These are phyloP conservation scores for Butyriboletus loyo DNA, from an alignment of 768 basidiomycete species.

Conservation along the genomic window DNA sequence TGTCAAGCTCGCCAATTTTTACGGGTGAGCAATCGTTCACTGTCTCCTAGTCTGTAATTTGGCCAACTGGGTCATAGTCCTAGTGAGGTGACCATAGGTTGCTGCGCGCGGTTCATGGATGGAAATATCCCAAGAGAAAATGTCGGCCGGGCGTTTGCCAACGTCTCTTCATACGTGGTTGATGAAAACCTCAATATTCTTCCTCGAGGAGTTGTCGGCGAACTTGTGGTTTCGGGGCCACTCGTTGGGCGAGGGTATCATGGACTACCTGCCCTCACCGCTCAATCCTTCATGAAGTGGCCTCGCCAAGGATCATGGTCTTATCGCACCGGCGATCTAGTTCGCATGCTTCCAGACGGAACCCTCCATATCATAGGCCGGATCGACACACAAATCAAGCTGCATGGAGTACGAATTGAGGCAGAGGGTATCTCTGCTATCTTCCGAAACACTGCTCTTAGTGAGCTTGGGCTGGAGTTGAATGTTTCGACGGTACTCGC, in stretches of 20 bases:
- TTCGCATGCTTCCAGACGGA: conserved; percentile 47
- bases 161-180: conserved; percentile 39
- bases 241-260: conserved; percentile 51
- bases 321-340: conserved; percentile 51
- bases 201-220: conserved; percentile 44
- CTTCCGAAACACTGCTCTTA: conserved; percentile 23
- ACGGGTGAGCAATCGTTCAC: conserved; percentile 33
- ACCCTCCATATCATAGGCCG: conserved; percentile 50
- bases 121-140: conserved; percentile 39
- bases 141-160: conserved; percentile 41
- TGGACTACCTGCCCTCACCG: conserved; percentile 41
- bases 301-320: conserved; percentile 39
- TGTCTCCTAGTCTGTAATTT: background rate
- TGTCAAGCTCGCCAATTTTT: conserved; percentile 47
- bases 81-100: conserved; percentile 52
- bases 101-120: conserved; percentile 44
- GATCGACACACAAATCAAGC: conserved; percentile 51
- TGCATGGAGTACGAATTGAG: conserved; percentile 54
- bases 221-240: conserved; percentile 49
- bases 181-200: conserved; percentile 41
- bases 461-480: conserved; percentile 22
- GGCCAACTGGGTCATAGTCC: conserved; percentile 29
- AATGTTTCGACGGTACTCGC: conserved; percentile 43
- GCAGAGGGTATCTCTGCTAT: conserved; percentile 49
- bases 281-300: conserved; percentile 46